Evolutionary conservation across 176 grass and related monocot genomes (phyloP), one percentile per base, ranked within the genome.

Genomic region (Triticum dicoccoides): DNA sequence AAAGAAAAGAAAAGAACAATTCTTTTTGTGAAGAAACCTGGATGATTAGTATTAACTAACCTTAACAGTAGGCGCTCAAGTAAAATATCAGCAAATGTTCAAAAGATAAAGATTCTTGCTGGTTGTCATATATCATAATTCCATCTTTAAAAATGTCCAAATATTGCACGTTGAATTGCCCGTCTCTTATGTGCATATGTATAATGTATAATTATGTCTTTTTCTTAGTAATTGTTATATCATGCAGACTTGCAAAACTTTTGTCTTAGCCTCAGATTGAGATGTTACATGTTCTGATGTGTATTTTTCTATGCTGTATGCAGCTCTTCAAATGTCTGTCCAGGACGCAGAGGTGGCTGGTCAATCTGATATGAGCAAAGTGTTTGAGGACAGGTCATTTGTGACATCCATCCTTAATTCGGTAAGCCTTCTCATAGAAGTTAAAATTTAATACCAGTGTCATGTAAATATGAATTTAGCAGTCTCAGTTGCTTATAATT

Each of bases 301-400:
- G 54, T 33, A 88, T 41, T 64, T 13, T 34, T 81, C 12, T 44
- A 29, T 56, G 77, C 29, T 47, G 27, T 45, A 66, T 81, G 85
- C 84, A 99, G 97, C 97, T 64, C 94, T 99, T 81, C 90, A 97
- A 93, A 97, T 97, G 94, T 99, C 97, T 92, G 94, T 97, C 83
- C 89, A 99, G 81, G 97, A 91, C 5, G 74, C 76, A 3, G 87
- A 69, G 35, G 86, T 67, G 82, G 79, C 91, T 45, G 80, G 77
- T 68, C 88, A 95, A 29, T 94, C 94, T 83, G 94, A 99, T 65
- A 86, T 97, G 94, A 94, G 89, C 67, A 97, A 93, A 76, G 94
- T 97, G 66, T 89, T 99, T 51, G 94, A 94, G 79, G 97, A 99
- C 85, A 90, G 89, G 81, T 91, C 97, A 54, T 99, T 97, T 91